Evolutionary conservation across 768 basidiomycete species (phyloP), one percentile per base, ranked within the genome.

Genomic region (Rhizopogon vesiculosus): DNA sequence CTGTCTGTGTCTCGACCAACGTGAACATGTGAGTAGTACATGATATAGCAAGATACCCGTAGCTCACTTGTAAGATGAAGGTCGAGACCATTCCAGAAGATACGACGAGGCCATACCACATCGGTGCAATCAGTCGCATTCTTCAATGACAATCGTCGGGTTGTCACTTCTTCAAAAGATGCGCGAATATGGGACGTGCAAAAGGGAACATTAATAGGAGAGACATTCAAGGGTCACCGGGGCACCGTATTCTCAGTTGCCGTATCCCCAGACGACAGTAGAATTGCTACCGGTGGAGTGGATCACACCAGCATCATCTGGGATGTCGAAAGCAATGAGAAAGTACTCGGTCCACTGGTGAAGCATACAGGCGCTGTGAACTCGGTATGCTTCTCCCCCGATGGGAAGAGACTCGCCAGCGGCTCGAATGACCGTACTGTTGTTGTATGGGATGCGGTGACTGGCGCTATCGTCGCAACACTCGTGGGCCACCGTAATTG

Each of bases 261-360:
- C 2, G 60, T 68, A 58, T 66, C 68, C 0, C 68, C 64, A 38
- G 51, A 68, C 49, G 62, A 64, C 39, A 58, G 58, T 8, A 56
- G 43, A 44, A 58, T 69, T n/a, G 69, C 67, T n/a, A 67, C 61
- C 8, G 65, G 54, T 22, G 55, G 66, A 25, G 58, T 61, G 51
- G 68, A 68, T 53, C 57, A 59, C 0, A 61, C 66, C 1, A 35
- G 71, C 22, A 59, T 66, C 10, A 62, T 69, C 2, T 69, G 68
- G 68, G 43, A 56, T 12, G 59, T 62, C 5, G 39, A 67, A 12
- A 60, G 15, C 15, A 63, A 60, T 45, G 42, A 66, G 2, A 63
- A 58, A 44, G 44, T 55, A 13, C 58, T 57, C 38, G 64, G 63
- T 12, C 69, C 69, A 44, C 28, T 72, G 1, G 62, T 62, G 7